Conservation (phyloP, 1,284 basidiomycete genomes). For the Austroboletus rostrupii region DNA sequence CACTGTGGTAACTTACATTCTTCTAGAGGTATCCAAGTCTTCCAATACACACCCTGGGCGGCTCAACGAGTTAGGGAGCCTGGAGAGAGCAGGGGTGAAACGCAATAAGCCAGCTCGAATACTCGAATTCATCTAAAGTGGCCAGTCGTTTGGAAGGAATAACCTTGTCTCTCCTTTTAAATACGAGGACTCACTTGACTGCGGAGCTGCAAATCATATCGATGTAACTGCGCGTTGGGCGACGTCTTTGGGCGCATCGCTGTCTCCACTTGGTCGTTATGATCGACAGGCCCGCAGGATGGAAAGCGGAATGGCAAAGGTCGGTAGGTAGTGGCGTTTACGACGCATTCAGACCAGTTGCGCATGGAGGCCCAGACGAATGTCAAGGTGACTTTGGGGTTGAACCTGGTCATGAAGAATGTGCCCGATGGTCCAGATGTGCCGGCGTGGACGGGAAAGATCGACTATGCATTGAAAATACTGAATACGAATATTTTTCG, state of each 20-base stretch:
- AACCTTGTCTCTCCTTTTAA: no score
- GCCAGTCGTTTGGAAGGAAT: no score
- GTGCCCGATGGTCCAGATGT: no score
- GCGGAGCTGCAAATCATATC: no score
- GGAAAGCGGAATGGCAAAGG: conserved; percentile 36
- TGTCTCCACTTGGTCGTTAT: conserved; percentile 43
- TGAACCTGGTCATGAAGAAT: background rate
- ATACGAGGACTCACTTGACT: no score
- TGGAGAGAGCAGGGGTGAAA: no score
- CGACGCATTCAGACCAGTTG: conserved; percentile 15
- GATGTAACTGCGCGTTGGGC: background rate
- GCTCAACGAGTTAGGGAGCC: no score
- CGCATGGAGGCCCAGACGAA: background rate
- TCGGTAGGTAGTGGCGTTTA: conserved; percentile 25
- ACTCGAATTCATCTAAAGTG: no score
- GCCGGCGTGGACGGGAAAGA: conserved; percentile 29
- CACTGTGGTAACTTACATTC: no score
- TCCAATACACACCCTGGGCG: no score
- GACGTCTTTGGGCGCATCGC: conserved; percentile 33
- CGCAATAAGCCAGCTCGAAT: no score
- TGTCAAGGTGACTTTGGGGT: background rate
- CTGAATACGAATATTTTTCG: background rate
- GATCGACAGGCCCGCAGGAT: conserved; percentile 42
- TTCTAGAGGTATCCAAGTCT: no score
- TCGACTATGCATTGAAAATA: background rate